These are phyloP conservation scores for Nitzschia sp. DNA, from an alignment of 108 stramenopile genomes.

Conservation along the genomic window DNA sequence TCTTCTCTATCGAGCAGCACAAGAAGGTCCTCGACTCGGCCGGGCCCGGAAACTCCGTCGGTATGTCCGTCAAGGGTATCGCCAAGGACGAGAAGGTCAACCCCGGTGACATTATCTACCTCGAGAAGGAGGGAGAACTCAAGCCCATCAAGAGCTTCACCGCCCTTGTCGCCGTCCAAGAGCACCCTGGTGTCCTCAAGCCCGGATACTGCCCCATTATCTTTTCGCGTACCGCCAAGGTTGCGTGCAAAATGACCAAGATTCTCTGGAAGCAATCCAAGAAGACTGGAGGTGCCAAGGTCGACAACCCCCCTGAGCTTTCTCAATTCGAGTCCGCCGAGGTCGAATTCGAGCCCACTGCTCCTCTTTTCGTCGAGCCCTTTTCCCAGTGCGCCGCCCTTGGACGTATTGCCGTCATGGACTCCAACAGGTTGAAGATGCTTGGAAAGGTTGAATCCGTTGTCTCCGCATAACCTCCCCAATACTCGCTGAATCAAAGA, in stretches of 20 bases:
- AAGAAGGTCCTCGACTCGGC: constrained; percentile 71
- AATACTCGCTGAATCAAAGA: no score
- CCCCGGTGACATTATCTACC: constrained; percentile 80
- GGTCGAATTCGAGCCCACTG: constrained; percentile 77
- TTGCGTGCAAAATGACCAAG: constrained; percentile 89
- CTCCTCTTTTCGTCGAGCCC: constrained; percentile 80
- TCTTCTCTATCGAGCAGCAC: constrained; percentile 84
- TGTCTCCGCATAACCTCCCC: not conserved
- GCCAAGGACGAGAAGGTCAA: constrained; percentile 77
- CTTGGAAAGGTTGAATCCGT: constrained; percentile 71
- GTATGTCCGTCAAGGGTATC: constrained; percentile 83
- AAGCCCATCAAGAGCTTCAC: constrained; percentile 78
- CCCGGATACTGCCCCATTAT: constrained; percentile 74
- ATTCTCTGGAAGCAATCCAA: constrained; percentile 86
- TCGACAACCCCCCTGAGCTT: constrained; percentile 78
- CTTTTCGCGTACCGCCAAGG: constrained; percentile 88
- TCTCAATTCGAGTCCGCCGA: constrained; percentile 83
- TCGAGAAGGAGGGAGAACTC: constrained; percentile 65
- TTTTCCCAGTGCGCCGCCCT: constrained; percentile 76
- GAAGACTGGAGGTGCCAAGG: constrained; percentile 85
- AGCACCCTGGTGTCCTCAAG: constrained; percentile 87
- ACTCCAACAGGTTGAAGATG: constrained; percentile 86
- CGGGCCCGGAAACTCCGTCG: constrained; percentile 77
- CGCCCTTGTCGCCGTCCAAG: constrained; percentile 78
- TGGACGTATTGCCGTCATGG: constrained; percentile 87